A percentile compares a stretch with the other conserved stretches of the same genome.
Conservation (phyloP, 2,329 filamentous ascomycete genomes). For the Calonectria fujianensis region DNA sequence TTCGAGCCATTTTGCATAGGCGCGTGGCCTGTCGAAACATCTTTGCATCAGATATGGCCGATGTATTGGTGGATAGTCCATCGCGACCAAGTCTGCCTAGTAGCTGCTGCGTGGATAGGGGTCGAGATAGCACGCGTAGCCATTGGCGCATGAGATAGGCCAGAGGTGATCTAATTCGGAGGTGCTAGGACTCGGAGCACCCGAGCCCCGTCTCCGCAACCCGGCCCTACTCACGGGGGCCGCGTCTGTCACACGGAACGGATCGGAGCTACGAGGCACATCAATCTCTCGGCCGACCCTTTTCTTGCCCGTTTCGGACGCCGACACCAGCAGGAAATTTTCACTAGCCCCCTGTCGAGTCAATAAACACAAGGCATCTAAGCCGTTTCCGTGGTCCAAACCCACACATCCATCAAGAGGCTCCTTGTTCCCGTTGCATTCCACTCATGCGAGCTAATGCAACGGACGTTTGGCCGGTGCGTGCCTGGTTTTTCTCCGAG, state of each 20-base stretch:
- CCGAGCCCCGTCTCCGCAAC: not conserved
- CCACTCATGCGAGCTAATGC: constrained; percentile 12
- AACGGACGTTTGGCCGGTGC: not conserved
- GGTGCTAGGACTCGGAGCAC: not conserved
- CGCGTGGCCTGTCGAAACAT: not conserved
- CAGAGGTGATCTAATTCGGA: not conserved
- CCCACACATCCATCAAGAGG: not conserved
- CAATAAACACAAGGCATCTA: not conserved
- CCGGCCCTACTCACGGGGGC: constrained; percentile 17
- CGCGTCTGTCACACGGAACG: not conserved
- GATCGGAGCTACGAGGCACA: not conserved
- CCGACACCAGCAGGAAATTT: not conserved
- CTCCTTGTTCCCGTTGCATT: not conserved
- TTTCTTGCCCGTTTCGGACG: not conserved
- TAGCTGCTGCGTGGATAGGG: not conserved
- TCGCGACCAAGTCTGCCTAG: not conserved
- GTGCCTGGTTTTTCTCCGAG: no score
- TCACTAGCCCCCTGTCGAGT: not conserved
- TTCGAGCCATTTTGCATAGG: not conserved
- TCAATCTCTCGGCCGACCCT: constrained; percentile 2
- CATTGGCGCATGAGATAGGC: constrained; percentile 7
- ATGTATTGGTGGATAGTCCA: not conserved
- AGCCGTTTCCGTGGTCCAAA: not conserved
- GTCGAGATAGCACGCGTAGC: not conserved
- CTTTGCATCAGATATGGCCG: not conserved